phyloP scores from a whole-genome alignment of 306 rosid genomes.

The Dryas drummondii region DNA sequence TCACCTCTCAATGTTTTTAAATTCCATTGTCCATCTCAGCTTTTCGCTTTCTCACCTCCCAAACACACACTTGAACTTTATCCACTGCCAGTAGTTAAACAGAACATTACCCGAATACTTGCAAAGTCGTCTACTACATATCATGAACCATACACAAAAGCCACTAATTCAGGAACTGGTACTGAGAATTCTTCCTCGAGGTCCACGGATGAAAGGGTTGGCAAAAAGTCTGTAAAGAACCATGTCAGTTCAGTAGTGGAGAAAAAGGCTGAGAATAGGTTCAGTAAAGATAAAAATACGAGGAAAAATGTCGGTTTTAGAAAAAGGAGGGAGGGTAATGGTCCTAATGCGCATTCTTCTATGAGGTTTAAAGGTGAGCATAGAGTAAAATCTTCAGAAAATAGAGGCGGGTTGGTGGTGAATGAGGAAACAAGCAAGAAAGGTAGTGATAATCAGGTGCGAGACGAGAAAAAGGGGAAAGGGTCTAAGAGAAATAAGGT shows the following conservation, averaged over 20 bases:
- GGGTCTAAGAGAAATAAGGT: constrained; percentile 33
- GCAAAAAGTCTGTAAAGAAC: constrained; percentile 32
- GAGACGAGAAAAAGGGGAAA: constrained; percentile 38
- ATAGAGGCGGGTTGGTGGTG: constrained; percentile 6
- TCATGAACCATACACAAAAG: constrained; percentile 26
- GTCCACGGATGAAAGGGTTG: constrained; percentile 21
- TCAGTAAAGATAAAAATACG: constrained; percentile 25
- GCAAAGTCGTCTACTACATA: constrained; percentile 33
- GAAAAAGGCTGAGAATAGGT: constrained; percentile 25
- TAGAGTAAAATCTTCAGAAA: constrained; percentile 22
- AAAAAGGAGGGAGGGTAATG: constrained; percentile 35
- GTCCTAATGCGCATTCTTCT: constrained; percentile 25
- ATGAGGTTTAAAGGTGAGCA: constrained; percentile 19
- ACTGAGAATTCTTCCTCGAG: constrained; percentile 36
- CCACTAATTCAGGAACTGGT: constrained; percentile 23
- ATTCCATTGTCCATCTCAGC: constrained; percentile 22
- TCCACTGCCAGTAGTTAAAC: constrained; percentile 28
- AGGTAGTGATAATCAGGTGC: constrained; percentile 23
- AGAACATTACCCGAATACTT: constrained; percentile 18
- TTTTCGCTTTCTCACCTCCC: constrained; percentile 36
- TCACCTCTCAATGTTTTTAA: constrained; percentile 22
- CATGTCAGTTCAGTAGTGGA: constrained; percentile 38
- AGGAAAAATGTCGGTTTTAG: constrained; percentile 33
- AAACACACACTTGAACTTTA: constrained; percentile 22
- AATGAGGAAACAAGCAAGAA: constrained; percentile 28